Evolutionary conservation across 306 rosid species (phyloP).

Genomic region (Mimosa bimucronata): DNA sequence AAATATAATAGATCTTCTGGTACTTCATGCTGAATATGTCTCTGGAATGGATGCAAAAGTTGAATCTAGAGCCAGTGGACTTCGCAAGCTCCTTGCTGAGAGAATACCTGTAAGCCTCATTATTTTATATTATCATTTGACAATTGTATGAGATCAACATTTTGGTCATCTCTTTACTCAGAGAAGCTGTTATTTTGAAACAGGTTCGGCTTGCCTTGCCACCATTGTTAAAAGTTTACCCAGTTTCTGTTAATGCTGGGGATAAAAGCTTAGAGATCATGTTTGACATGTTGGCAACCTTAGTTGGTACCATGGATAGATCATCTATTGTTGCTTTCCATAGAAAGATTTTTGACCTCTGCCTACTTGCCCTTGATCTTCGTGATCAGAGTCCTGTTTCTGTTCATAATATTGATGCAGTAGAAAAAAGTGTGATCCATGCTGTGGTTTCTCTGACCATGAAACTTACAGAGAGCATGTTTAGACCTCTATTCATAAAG

Average conservation of each 20-base stretch:
- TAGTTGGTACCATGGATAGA: constrained; percentile 68
- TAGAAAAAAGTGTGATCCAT: constrained; percentile 62
- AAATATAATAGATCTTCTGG: constrained; percentile 66
- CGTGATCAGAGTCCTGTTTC: constrained; percentile 70
- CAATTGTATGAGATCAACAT: constrained; percentile 15
- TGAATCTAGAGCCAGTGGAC: constrained; percentile 58
- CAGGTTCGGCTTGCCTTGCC: constrained; percentile 87
- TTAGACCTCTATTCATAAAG: constrained; percentile 82
- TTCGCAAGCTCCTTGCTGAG: constrained; percentile 70
- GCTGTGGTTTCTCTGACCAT: constrained; percentile 66
- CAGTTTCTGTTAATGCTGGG: constrained; percentile 66
- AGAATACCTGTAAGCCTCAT: constrained; percentile 75
- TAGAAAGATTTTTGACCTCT: constrained; percentile 71
- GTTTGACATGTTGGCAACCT: constrained; percentile 75
- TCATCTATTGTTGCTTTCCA: constrained; percentile 71
- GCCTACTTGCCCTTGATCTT: constrained; percentile 85
- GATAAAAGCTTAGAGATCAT: constrained; percentile 71
- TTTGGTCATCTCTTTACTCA: constrained; percentile 19
- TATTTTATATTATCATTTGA: neutral
- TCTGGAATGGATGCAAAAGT: constrained; percentile 63
- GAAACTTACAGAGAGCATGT: constrained; percentile 92
- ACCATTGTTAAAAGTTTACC: constrained; percentile 70
- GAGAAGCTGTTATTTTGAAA: constrained; percentile 25
- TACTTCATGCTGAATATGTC: constrained; percentile 64
- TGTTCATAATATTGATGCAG: constrained; percentile 60